These are phyloP conservation scores for Globisporangium cederbergense DNA, from an alignment of 352 stramenopile species.

Conservation along the genomic window DNA sequence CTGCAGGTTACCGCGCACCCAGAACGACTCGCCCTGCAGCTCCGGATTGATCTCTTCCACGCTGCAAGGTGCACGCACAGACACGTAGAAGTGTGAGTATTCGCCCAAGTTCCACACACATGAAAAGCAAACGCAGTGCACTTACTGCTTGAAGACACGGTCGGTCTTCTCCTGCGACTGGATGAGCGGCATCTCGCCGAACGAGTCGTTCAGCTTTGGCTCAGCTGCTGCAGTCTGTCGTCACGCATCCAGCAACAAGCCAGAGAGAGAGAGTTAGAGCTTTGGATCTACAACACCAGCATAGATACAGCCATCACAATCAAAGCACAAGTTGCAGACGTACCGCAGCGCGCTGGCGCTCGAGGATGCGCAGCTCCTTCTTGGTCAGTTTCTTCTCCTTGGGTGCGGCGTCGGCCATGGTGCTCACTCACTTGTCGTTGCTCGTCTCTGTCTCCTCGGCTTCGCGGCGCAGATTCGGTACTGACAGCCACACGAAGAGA, in stretches of 20 bases:
- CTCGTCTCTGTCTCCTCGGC: not conserved
- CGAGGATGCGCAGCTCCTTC: constrained; percentile 88
- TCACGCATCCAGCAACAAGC: not conserved
- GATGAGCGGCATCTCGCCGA: constrained; percentile 86
- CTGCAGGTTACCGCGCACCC: constrained; percentile 94
- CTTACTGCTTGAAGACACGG: constrained; percentile 60
- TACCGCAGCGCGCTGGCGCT: constrained; percentile 79
- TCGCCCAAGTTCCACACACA: not conserved
- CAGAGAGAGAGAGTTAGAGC: constrained; percentile 7
- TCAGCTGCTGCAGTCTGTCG: constrained; percentile 44
- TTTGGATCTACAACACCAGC: constrained; percentile 7
- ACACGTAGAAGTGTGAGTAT: constrained; percentile 1
- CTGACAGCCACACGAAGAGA: constrained; percentile 5
- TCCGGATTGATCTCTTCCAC: constrained; percentile 74
- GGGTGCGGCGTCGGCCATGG: constrained; percentile 52
- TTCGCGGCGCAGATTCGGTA: constrained; percentile 11
- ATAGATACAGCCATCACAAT: not conserved
- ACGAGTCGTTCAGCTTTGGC: constrained; percentile 80
- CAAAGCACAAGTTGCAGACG: constrained; percentile 3
- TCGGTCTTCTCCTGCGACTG: constrained; percentile 87
- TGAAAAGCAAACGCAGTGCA: constrained; percentile 16
- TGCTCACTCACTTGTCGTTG: constrained; percentile 12
- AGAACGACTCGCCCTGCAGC: constrained; percentile 87
- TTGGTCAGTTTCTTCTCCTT: constrained; percentile 87
- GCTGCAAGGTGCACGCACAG: constrained; percentile 13